A percentile compares a stretch with the other conserved stretches of the same genome.
phyloP scores from a whole-genome alignment of 1,284 basidiomycete genomes.

The Exobasidium cylindrosporum region DNA sequence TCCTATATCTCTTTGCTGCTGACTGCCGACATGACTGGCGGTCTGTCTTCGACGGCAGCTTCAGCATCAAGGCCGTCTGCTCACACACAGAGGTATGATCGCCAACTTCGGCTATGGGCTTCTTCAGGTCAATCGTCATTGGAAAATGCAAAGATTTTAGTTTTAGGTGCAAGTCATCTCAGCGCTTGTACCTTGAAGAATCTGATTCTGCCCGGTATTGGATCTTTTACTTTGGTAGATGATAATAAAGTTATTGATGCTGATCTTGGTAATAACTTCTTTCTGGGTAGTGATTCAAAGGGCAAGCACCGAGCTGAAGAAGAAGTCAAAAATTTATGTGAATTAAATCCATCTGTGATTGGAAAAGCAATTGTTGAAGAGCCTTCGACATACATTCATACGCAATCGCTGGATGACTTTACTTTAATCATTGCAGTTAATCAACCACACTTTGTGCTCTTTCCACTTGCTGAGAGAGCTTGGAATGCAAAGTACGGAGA shows the following conservation, averaged over 20 bases:
- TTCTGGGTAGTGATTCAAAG: constrained; percentile 72
- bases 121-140: constrained; percentile 87
- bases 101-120: constrained; percentile 77
- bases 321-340: constrained; percentile 71
- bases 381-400: background rate
- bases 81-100: constrained; percentile 52
- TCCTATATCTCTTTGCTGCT: too few species aligned
- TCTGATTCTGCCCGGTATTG: constrained; percentile 88
- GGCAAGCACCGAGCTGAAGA: constrained; percentile 77
- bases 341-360: constrained; percentile 83
- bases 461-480: constrained; percentile 32
- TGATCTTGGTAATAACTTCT: constrained; percentile 95
- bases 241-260: constrained; percentile 64
- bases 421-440: constrained; percentile 76
- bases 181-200: constrained; percentile 87
- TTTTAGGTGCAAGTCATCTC: constrained; percentile 75
- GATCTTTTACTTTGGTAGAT: constrained; percentile 85
- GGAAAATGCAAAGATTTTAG: constrained; percentile 76
- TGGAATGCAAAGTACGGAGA: constrained; percentile 23
- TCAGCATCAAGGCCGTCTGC: constrained; percentile 30
- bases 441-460: constrained; percentile 35
- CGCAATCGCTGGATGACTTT: constrained; percentile 63
- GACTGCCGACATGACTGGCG: too few species aligned
- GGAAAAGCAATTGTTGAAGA: constrained; percentile 63
- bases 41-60: too few species aligned